Conservation (phyloP, 768 basidiomycete genomes). For the Nidularia sp. region DNA sequence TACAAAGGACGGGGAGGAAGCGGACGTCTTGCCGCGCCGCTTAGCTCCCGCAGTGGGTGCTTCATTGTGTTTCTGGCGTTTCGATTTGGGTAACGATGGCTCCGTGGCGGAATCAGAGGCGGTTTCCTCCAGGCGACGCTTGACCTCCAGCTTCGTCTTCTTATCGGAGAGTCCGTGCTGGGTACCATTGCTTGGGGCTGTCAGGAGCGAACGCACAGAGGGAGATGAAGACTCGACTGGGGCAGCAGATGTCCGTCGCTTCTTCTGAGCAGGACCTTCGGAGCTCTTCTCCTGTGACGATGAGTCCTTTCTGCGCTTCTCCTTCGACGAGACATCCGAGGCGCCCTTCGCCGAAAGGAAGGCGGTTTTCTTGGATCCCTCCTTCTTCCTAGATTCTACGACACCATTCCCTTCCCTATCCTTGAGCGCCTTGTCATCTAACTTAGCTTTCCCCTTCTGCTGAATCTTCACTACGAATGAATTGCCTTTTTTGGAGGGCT, state of each 20-base stretch:
- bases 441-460: not conserved
- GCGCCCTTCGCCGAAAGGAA: not conserved
- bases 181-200: not conserved
- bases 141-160: not conserved
- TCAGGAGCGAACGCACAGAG: not conserved
- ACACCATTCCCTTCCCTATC: conserved; percentile 10
- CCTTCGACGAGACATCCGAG: not conserved
- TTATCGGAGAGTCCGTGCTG: not conserved
- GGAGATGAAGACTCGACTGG: not conserved
- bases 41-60: not conserved
- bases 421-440: conserved; percentile 7
- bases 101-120: conserved; percentile 1
- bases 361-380: not conserved
- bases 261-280: not conserved
- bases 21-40: not conserved
- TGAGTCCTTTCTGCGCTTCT: not conserved
- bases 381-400: not conserved
- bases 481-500: not conserved
- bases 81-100: conserved; percentile 15
- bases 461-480: not conserved
- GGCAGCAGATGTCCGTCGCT: not conserved
- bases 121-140: conserved; percentile 3
- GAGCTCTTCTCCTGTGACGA: not conserved
- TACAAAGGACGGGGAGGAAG: not conserved
- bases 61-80: conserved; percentile 11